A percentile compares a stretch with the other conserved stretches of the same genome.
Evolutionary conservation across 1,284 basidiomycete species (phyloP).

Genomic region (Limonomyces culmigenus): DNA sequence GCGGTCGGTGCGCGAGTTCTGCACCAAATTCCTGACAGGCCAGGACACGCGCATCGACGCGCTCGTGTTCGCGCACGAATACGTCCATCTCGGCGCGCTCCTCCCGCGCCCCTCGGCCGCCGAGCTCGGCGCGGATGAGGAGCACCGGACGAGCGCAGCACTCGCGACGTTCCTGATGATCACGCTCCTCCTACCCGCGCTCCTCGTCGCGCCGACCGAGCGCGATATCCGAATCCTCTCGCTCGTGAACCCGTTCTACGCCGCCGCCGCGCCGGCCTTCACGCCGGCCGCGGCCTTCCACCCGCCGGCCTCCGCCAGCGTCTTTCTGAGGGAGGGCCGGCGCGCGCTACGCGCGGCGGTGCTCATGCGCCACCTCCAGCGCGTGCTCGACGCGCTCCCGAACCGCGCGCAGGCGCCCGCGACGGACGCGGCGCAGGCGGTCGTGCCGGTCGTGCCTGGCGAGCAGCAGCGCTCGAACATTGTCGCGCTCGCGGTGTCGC

Average conservation of each 20-base stretch:
- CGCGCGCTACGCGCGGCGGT: constrained; percentile 47
- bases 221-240: constrained; percentile 72
- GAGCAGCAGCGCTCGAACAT: constrained; percentile 51
- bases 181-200: constrained; percentile 59
- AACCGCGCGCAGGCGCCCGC: constrained; percentile 35
- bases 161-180: constrained; percentile 64
- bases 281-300: constrained; percentile 11
- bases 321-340: constrained; percentile 42
- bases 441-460: constrained; percentile 28
- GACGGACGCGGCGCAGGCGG: constrained; percentile 21
- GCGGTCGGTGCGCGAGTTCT: constrained; percentile 46
- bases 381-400: constrained; percentile 61
- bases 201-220: constrained; percentile 66
- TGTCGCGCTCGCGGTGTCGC: constrained; percentile 50
- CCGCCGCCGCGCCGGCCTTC: constrained; percentile 44
- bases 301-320: constrained; percentile 11
- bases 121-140: no score
- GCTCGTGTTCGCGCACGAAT: constrained; percentile 58
- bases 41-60: constrained; percentile 54
- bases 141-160: constrained; percentile 26
- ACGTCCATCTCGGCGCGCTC: constrained; percentile 39
- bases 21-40: constrained; percentile 41
- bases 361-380: constrained; percentile 57
- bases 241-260: constrained; percentile 73
- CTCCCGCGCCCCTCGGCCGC: constrained; percentile 13